These are phyloP conservation scores for Colletotrichum falcatum DNA, from an alignment of 2,329 filamentous ascomycete species.

Conservation along the genomic window DNA sequence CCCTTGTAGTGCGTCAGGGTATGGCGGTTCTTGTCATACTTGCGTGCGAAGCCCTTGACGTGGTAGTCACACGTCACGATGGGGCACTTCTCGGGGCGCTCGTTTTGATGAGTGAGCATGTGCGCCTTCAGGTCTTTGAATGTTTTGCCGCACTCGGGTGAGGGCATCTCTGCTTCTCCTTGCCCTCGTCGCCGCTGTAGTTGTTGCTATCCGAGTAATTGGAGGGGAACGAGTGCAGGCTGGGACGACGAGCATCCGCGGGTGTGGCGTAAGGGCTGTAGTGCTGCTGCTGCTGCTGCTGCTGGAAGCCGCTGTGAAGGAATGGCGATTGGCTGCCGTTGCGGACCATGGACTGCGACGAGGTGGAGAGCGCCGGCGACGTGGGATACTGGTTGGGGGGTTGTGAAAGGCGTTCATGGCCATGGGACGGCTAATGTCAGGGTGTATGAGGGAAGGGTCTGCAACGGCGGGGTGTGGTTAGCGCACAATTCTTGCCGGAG, in stretches of 20 bases:
- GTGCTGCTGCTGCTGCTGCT: conserved; percentile 53
- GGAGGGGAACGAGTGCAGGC: conserved; percentile 76
- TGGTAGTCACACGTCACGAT: conserved; percentile 94
- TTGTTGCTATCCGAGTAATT: conserved; percentile 67
- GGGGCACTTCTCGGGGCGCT: conserved; percentile 93
- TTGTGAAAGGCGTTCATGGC: conserved; percentile 63
- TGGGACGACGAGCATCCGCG: conserved; percentile 70
- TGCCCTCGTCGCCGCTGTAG: conserved; percentile 71
- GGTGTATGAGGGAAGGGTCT: conserved; percentile 70
- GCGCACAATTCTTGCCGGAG: conserved; percentile 44
- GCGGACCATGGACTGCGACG: conserved; percentile 61
- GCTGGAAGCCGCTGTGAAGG: conserved; percentile 66
- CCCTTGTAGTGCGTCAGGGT: conserved; percentile 97
- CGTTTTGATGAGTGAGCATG: conserved; percentile 92
- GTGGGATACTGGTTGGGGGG: conserved; percentile 62
- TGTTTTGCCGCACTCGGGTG: conserved; percentile 83
- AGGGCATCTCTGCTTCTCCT: conserved; percentile 80
- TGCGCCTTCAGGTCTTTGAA: conserved; percentile 96
- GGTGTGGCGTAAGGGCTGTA: conserved; percentile 68
- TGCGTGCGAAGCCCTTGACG: conserved; percentile 90
- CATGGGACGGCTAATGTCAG: conserved; percentile 63
- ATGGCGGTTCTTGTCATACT: conserved; percentile 97
- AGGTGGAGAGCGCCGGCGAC: conserved; percentile 74
- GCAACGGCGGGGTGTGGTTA: conserved; percentile 50
- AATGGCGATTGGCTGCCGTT: conserved; percentile 75